phyloP scores from a whole-genome alignment of 805 yeast genomes.

The Yarrowia sp. region DNA sequence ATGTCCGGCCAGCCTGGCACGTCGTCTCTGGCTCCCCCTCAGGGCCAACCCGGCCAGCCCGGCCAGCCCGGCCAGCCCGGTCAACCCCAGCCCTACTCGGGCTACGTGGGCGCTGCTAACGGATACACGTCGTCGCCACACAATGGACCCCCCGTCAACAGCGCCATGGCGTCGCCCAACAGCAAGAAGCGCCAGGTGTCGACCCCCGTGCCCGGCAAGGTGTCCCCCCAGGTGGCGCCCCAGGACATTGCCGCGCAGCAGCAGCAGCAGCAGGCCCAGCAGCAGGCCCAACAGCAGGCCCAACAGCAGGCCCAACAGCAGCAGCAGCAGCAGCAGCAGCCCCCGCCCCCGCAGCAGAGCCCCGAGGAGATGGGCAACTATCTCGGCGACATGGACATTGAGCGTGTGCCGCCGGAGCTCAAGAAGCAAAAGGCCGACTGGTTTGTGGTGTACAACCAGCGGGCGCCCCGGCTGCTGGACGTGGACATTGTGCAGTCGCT shows the following conservation, averaged over 20 bases:
- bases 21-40: slow-evolving; percentile 39
- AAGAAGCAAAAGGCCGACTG: slow-evolving; percentile 86
- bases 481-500: slow-evolving; percentile 88
- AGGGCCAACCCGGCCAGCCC: slow-evolving; percentile 41
- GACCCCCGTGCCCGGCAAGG: slow-evolving; percentile 37
- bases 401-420: slow-evolving; percentile 73
- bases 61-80: slow-evolving; percentile 41
- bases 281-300: slow-evolving; percentile 44
- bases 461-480: slow-evolving; percentile 75
- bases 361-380: slow-evolving; percentile 49
- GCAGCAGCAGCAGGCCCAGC: slow-evolving; percentile 45
- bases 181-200: slow-evolving; percentile 38
- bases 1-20: slow-evolving; percentile 48
- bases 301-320: slow-evolving; percentile 35
- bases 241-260: slow-evolving; percentile 44
- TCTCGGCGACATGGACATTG: slow-evolving; percentile 72
- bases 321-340: slow-evolving; percentile 44
- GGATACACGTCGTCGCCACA: slow-evolving; percentile 37
- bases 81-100: slow-evolving; percentile 43
- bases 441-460: slow-evolving; percentile 89
- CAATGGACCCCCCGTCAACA: slow-evolving; percentile 41
- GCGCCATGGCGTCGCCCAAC: slow-evolving; percentile 40
- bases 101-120: slow-evolving; percentile 38
- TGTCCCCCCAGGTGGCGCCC: slow-evolving; percentile 32
- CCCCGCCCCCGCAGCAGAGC: slow-evolving; percentile 44